phyloP scores from a whole-genome alignment of 2,329 filamentous ascomycete species.

The Torrubiella hemipterigena region DNA sequence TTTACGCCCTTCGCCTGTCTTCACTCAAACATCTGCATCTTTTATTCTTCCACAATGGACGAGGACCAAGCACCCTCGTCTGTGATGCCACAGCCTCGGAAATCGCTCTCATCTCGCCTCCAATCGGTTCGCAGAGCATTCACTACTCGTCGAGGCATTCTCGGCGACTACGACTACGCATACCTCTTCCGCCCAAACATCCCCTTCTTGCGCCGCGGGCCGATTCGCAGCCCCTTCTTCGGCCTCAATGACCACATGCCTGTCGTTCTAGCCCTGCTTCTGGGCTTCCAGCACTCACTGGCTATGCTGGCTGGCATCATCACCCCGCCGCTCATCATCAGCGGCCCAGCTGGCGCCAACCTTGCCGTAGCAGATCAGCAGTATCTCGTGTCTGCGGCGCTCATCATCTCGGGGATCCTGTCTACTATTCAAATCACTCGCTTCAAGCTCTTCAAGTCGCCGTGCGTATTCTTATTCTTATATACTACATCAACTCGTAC shows the following conservation, averaged over 20 bases:
- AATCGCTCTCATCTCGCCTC: conserved; percentile 15
- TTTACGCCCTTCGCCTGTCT: too few relatives aligned
- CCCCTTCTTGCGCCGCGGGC: conserved; percentile 55
- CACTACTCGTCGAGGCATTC: conserved; percentile 55
- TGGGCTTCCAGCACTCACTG: conserved; percentile 61
- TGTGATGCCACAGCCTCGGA: conserved; percentile 30
- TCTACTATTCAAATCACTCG: conserved; percentile 67
- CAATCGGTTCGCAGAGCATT: conserved; percentile 25
- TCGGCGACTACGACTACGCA: conserved; percentile 82
- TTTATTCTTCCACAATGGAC: conserved; percentile 30
- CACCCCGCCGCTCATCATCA: conserved; percentile 64
- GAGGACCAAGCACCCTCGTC: conserved; percentile 41
- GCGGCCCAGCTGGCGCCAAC: conserved; percentile 49
- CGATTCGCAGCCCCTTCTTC: conserved; percentile 59
- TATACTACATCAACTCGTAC: too few relatives aligned
- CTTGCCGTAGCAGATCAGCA: conserved; percentile 49
- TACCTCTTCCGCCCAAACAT: conserved; percentile 76
- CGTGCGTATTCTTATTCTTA: too few relatives aligned
- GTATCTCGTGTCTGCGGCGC: conserved; percentile 66
- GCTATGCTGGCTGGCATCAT: conserved; percentile 69
- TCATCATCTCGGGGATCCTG: conserved; percentile 69
- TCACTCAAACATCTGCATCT: too few relatives aligned
- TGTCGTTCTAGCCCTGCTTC: conserved; percentile 49
- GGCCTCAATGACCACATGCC: conserved; percentile 64
- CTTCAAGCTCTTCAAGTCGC: conserved; percentile 59